Base-by-base conservation (phyloP, 305 asterid species). In the Rubia occidens region DNA sequence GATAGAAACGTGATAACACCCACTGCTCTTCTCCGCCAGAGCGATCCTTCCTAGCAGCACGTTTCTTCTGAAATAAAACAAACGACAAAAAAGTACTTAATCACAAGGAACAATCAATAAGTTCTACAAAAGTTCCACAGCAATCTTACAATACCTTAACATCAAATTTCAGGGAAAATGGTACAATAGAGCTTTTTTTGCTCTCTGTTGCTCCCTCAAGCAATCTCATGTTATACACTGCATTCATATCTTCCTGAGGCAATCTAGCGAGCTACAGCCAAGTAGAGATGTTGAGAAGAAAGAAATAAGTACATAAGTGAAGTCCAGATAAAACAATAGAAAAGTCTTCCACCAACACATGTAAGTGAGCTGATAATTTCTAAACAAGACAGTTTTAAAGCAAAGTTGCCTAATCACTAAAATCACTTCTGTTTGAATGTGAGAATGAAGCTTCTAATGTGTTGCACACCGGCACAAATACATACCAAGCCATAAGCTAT, bases 1-100 rank as follows among this genome's bases (percentile, higher is more conserved):
- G 99, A 83, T 88, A 95, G 81, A 91, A 95, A 66, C 99, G 99
- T 68, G 98, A 88, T 68, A 91, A 73, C 67, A 91, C 97, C 99
- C 99, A 95, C 0, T 75, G 64, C 63, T 79, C 82, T 80, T 83
- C 96, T 82, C 84, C 95, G 80, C 87, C 92, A 67, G 86, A 77
- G 47, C 96, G 91, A 67, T 95, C 99, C 86, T 91, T 95, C 76
- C 99, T 87, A 67, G 87, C 80, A 72, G 86, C 94, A 66, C 85
- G 96, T 80, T 87, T 95, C 80, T 89, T 91, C 99, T 91, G 90
- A 66, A 81, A 66, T 42, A 69, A 76, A 60, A 68, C 21, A 64
- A 67, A 49, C 14, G 45, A 35, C 29, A 37, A 76, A 29, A 47
- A 15, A 45, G 56, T 73, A 40, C 47, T 42, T 35, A 54, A 63